Conservation (phyloP, 139 green algal genomes). For the Coelastrella sp. region DNA sequence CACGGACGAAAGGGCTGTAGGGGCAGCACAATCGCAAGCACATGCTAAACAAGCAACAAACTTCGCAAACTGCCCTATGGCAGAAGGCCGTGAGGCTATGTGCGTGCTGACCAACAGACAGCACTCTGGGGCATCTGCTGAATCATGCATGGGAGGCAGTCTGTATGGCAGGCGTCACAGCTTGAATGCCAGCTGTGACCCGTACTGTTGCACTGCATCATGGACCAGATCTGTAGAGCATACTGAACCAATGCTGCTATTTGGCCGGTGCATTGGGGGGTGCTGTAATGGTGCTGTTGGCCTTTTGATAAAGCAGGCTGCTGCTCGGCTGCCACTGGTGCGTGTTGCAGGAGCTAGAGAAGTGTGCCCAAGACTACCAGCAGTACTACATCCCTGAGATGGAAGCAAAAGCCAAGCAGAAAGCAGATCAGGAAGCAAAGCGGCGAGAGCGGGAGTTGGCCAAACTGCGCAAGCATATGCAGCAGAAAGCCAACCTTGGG, state of each 20-base stretch:
- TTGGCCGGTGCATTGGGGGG: neutral
- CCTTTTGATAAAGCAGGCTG: neutral
- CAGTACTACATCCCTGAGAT: constrained; percentile 81
- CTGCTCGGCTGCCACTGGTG: neutral
- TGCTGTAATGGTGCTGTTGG: neutral
- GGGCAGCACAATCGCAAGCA: too few species aligned
- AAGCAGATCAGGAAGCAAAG: constrained; percentile 58
- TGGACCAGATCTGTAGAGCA: too few species aligned
- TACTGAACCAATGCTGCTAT: neutral
- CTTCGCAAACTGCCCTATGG: too few species aligned
- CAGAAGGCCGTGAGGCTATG: too few species aligned
- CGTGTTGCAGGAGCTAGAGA: constrained; percentile 58
- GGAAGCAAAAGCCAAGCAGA: constrained; percentile 55
- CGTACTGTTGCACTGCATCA: too few species aligned
- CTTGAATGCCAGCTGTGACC: too few species aligned
- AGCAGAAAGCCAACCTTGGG: neutral
- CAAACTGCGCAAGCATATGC: constrained; percentile 69
- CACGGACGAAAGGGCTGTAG: too few species aligned
- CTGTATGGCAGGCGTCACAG: too few species aligned
- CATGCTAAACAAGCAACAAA: too few species aligned
- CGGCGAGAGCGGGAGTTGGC: constrained; percentile 69
- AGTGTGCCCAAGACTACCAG: constrained; percentile 79
- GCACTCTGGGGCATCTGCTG: too few species aligned
- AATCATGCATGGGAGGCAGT: too few species aligned
- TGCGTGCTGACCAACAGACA: too few species aligned